These are phyloP conservation scores for Aspergillus biplanus DNA, from an alignment of 495 filamentous ascomycete genomes.

Conservation along the genomic window DNA sequence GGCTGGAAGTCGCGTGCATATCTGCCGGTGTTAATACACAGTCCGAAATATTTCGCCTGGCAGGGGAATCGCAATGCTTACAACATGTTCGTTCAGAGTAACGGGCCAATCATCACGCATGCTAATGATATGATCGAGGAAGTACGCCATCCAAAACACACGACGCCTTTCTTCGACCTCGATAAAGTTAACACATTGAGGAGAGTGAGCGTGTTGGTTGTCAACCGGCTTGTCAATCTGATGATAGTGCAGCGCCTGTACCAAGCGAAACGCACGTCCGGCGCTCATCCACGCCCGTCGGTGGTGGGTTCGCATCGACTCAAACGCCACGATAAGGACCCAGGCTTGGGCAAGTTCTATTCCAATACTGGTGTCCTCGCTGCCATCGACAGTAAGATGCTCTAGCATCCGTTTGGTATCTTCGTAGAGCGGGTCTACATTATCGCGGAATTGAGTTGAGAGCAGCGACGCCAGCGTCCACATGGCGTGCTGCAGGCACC, in stretches of 20 bases:
- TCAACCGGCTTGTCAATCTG: conserved; percentile 5
- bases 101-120: conserved; percentile 49
- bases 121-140: conserved; percentile 53
- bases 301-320: conserved; percentile 43
- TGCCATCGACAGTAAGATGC: not conserved
- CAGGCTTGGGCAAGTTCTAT: conserved; percentile 52
- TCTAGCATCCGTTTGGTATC: conserved; percentile 46
- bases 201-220: not conserved
- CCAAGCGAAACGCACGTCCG: conserved; percentile 51
- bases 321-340: conserved; percentile 51
- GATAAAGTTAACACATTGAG: conserved; percentile 17
- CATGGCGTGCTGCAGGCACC: conserved; percentile 55
- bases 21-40: conserved; percentile 18
- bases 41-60: too few relatives aligned
- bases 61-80: too few relatives aligned
- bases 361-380: not conserved
- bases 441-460: conserved; percentile 49
- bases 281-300: conserved; percentile 50
- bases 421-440: conserved; percentile 44
- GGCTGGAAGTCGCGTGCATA: conserved; percentile 30
- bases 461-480: conserved; percentile 53
- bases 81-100: conserved; percentile 55
- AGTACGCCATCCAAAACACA: conserved; percentile 59
- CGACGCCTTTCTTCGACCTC: conserved; percentile 50
- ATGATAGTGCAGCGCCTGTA: conserved; percentile 32